These are phyloP conservation scores for Pisolithus marmoratus DNA, from an alignment of 768 basidiomycete genomes.

Conservation along the genomic window DNA sequence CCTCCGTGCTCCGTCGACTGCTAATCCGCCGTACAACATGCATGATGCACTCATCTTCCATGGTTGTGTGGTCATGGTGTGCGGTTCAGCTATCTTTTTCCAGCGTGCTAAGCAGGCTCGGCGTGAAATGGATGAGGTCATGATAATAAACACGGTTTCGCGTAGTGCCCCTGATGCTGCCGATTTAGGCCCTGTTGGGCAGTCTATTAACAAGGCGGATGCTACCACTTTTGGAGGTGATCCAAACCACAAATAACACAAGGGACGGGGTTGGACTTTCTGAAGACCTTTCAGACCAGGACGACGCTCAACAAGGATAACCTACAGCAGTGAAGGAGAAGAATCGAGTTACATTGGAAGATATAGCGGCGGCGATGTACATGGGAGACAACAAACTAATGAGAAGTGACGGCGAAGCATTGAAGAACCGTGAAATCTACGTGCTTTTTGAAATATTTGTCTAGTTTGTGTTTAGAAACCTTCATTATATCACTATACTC, in stretches of 20 bases:
- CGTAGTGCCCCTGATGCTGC: not conserved
- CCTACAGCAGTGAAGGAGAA: too few species aligned
- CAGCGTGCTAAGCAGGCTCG: constrained; percentile 58
- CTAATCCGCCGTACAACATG: constrained; percentile 73
- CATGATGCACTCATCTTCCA: constrained; percentile 61
- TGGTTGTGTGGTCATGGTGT: constrained; percentile 41
- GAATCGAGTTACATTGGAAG: not conserved
- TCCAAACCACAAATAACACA: not conserved
- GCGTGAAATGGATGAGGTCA: constrained; percentile 57
- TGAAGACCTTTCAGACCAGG: not conserved
- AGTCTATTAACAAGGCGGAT: not conserved
- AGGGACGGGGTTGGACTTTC: too few species aligned
- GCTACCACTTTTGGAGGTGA: not conserved
- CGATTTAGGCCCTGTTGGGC: not conserved
- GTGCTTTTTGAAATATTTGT: too few species aligned
- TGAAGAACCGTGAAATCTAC: too few species aligned
- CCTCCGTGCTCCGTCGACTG: constrained; percentile 54
- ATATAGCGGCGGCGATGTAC: not conserved
- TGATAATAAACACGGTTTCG: constrained; percentile 13
- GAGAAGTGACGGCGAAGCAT: not conserved
- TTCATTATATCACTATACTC: too few species aligned
- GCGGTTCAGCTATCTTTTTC: constrained; percentile 41
- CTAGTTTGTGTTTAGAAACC: too few species aligned
- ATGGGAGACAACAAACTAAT: not conserved
- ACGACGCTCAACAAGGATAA: not conserved